Base-by-base conservation (phyloP, 2,329 filamentous ascomycete species). In the Hypomyces rosellus region DNA sequence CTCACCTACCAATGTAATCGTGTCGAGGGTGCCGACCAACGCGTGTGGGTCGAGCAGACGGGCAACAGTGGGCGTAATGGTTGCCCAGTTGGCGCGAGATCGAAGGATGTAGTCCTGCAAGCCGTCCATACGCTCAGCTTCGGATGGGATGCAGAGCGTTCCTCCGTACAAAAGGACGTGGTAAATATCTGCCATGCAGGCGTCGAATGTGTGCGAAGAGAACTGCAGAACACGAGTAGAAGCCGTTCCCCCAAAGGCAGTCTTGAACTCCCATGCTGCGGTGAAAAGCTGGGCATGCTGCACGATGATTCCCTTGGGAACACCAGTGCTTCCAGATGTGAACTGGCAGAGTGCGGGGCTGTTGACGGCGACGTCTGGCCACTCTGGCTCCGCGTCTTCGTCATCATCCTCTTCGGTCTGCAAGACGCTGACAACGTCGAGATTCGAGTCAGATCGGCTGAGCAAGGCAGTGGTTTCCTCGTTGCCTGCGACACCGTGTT, bases 241-340 rank as follows among this genome's bases (percentile, higher is more conserved):
- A 30, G 25, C 25, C 25, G 6, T 30, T 30, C 25, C 25, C 25
- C 25, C 25, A 30, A 30, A 30, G 6, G 25, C 25, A 6, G 25
- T 30, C 25, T 30, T 30, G 25, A 30, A 30, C 25, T 30, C 25
- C 25, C 25, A 30, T 30, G 25, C 25, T 8, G 25, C 25, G 6
- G 25, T 30, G 25, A 30, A 30, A 30, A 30, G 25, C 25, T 30
- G 25, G 25, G 25, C 9, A 33, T 50, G 48, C n/a, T 51, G 38
- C 34, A 71, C 63, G 18, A 80, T 66, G 13, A 81, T 76, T 16
- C 78, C 78, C 65, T 81, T 82, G 11, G 78, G 78, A 49, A 71
- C 71, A 5, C 78, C 78, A 0, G 78, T 82, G 48, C 75, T 80
- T 16, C 78, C 78, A 4, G 78, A 81, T 25, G 78, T 82, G 60